Evolutionary conservation across 2,329 filamentous ascomycete species (phyloP), one percentile per base, ranked within the genome.

Genomic region (Leptographium procerum): DNA sequence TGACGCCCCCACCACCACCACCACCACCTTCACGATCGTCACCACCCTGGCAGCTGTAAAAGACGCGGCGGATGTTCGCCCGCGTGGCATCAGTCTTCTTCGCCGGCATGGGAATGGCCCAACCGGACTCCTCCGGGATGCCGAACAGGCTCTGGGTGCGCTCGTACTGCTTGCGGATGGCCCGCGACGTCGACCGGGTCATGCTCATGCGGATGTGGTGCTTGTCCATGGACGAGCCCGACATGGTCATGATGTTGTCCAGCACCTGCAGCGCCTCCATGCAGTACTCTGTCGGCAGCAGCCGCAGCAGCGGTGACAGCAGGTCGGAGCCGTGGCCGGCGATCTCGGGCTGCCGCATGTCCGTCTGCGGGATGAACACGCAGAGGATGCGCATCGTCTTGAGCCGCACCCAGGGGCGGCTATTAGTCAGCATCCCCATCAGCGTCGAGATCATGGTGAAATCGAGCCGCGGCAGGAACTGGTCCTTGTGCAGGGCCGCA

Each of bases 141-240:
- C 95, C 95, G 69, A 97, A 99, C 36, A 99, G 74, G 67, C 91
- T 96, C 69, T 96, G 88, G 0, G 90, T 96, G 26, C 89, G 86
- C 68, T 96, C 92, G 65, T 96, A 97, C 71, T 97, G 91, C 69
- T 96, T 97, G 54, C 89, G 86, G 55, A 94, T 87, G 0, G 87
- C 84, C 65, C 88, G 87, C 0, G 91, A 94, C 2, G 91, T 90
- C 1, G 88, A 86, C 14, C 89, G 87, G 6, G 91, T 91, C 90
- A 99, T 96, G 71, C 92, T 97, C 95, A 99, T 99, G 45, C 94
- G 85, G 60, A 99, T 75, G 68, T 97, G 91, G 65, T 96, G 90
- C 65, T 89, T 90, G 70, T 97, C 94, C 80, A 96, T 90, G 1
- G 92, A 88, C 34, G 88, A 91, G 5, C 89, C 88, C 0, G 91